phyloP scores from a whole-genome alignment of 2,329 filamentous ascomycete species.

The Blastomyces silverae region DNA sequence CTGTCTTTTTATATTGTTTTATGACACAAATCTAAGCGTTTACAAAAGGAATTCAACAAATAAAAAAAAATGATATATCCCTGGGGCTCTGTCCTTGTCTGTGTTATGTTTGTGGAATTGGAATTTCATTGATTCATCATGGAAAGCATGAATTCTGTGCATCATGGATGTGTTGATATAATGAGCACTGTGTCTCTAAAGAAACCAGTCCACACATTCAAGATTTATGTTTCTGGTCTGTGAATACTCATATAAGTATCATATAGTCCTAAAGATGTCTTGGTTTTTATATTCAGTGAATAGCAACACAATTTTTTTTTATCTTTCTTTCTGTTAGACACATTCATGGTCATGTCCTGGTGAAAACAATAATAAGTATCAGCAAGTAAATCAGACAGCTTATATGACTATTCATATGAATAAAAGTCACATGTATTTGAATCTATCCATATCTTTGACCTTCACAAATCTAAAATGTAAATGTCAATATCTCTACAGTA shows the following conservation, averaged over 20 bases:
- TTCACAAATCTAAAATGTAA: background rate
- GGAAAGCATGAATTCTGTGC: background rate
- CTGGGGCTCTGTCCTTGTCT: background rate
- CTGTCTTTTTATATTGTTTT: constrained; percentile 8
- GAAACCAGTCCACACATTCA: no score
- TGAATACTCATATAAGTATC: background rate
- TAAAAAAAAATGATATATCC: background rate
- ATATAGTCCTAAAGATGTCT: background rate
- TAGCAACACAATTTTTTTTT: background rate
- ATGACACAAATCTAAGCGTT: constrained; percentile 6
- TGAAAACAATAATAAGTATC: background rate
- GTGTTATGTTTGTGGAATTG: background rate
- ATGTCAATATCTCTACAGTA: no score
- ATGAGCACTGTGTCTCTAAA: background rate
- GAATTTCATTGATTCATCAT: background rate
- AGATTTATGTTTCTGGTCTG: no score
- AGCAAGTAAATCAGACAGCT: background rate
- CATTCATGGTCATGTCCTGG: no score
- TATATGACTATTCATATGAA: background rate
- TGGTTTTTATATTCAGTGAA: background rate
- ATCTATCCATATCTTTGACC: background rate
- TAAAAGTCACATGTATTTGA: background rate
- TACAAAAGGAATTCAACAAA: background rate
- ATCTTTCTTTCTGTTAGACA: background rate
- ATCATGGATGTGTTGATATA: background rate